phyloP scores from a whole-genome alignment of 2,329 filamentous ascomycete species.

The Calonectria hawksworthii region DNA sequence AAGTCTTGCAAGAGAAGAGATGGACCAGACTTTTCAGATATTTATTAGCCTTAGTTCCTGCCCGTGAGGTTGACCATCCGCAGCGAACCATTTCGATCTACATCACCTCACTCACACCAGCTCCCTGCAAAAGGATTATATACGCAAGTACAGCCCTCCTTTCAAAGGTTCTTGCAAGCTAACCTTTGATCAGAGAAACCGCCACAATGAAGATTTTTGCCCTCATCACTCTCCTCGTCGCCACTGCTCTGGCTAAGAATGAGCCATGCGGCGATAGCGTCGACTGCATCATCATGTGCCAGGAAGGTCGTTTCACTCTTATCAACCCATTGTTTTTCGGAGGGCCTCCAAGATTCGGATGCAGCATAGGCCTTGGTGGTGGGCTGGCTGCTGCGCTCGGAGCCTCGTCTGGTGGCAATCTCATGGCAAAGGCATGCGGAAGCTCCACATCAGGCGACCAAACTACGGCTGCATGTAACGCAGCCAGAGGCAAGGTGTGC shows the following conservation, averaged over 20 bases:
- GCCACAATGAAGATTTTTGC: not conserved
- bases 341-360: not conserved
- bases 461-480: not conserved
- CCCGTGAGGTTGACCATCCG: too few relatives aligned
- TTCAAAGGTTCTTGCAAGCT: not conserved
- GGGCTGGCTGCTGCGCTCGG: not conserved
- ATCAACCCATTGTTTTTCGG: not conserved
- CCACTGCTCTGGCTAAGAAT: not conserved
- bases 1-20: not conserved
- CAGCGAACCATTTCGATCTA: not conserved
- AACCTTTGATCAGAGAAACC: not conserved
- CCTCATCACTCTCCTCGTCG: not conserved
- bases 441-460: not conserved
- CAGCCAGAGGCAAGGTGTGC: not conserved
- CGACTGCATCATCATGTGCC: not conserved
- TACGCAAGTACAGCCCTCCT: not conserved
- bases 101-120: not conserved
- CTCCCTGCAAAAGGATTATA: too few relatives aligned
- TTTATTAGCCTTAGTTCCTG: not conserved
- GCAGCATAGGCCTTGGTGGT: not conserved
- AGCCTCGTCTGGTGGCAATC: not conserved
- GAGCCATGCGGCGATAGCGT: constrained; percentile 3
- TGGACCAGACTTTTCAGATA: too few relatives aligned
- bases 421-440: not conserved
- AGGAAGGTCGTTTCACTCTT: not conserved